Base-by-base conservation (phyloP, 2,329 filamentous ascomycete species). In the Xylariaceae sp. region DNA sequence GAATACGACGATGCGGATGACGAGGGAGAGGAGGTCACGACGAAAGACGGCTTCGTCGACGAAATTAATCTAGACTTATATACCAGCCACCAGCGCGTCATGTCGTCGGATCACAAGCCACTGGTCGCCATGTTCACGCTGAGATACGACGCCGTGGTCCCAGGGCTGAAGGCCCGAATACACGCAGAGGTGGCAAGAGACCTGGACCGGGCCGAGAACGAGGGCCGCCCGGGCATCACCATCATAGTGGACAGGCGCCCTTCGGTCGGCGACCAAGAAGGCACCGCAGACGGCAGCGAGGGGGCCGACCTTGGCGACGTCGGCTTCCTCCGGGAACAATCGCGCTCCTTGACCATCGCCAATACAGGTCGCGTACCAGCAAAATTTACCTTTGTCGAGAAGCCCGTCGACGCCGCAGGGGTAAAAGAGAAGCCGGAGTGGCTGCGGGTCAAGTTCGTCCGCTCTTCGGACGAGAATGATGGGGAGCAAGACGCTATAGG, bases 81-180 rank as follows among this genome's bases (percentile, higher is more conserved):
- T 55, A 77, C 80, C 0, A 90, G 89, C 0, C 86, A 96, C 51
- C 92, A 96, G 57, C 74, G 83, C 13, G 80, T 98, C 16, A 74
- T 85, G 12, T 94, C 90, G 1, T 96, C 90, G 0, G 92, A 98
- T 49, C 92, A 98, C 60, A 98, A 98, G 56, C 93, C 92, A 0
- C 64, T 98, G 2, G 76, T 80, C 38, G 86, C 88, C 1, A 66
- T 89, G 1, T 96, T 96, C 52, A 81, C 75, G 0, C 61, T 98
- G 6, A 80, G 83, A 28, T 95, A 92, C 52, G 85, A 95, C 42
- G 83, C 85, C 1, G 84, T 94, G 1, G 78, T 93, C 0, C 83
- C 88, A 0, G 80, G 90, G 18, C 64, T 94, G 17, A 95, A 93
- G 55, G 77, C 86, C 2, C 81, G 77, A 42, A 69, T 96, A 0